A percentile compares a stretch with the other conserved stretches of the same genome.
phyloP scores from a whole-genome alignment of 371 early-diverging fungal species.

The Sporodiniella umbellata region DNA sequence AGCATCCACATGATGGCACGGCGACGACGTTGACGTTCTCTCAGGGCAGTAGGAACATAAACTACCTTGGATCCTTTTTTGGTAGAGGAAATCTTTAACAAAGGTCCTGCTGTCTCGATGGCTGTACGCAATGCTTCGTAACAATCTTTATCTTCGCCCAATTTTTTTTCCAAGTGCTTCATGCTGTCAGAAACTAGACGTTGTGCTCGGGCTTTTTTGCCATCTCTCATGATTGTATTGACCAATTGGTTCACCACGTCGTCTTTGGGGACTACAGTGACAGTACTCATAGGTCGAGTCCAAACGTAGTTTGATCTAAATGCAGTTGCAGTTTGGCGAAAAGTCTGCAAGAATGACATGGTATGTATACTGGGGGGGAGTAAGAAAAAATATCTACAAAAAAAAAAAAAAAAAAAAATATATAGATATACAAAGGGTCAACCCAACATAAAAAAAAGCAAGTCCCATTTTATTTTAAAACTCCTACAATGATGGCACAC shows the following conservation, averaged over 20 bases:
- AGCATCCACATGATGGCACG: constrained; percentile 88
- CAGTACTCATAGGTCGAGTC: constrained; percentile 19
- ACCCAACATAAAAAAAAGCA: background rate
- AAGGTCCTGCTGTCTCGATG: constrained; percentile 73
- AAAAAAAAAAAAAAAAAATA: constrained; percentile 12
- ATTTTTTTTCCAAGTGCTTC: constrained; percentile 60
- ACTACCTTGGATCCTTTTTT: constrained; percentile 79
- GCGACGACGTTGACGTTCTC: constrained; percentile 76
- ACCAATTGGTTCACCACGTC: constrained; percentile 74
- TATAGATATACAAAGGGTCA: no score
- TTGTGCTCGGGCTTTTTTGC: constrained; percentile 79
- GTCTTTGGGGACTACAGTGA: constrained; percentile 47
- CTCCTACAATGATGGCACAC: no score
- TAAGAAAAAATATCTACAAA: no score
- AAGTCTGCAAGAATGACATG: constrained; percentile 25
- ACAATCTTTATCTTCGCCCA: constrained; percentile 57
- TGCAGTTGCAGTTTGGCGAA: constrained; percentile 20
- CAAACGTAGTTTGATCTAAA: constrained; percentile 11
- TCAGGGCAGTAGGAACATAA: constrained; percentile 77
- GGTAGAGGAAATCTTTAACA: constrained; percentile 68
- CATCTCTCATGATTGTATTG: constrained; percentile 86
- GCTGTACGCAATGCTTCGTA: constrained; percentile 65
- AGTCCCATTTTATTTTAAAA: background rate
- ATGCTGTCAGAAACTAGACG: constrained; percentile 68
- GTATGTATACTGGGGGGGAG: constrained; percentile 6